Evolutionary conservation across 345 rosid species (phyloP).

Genomic region (Citrus mangshanensis): DNA sequence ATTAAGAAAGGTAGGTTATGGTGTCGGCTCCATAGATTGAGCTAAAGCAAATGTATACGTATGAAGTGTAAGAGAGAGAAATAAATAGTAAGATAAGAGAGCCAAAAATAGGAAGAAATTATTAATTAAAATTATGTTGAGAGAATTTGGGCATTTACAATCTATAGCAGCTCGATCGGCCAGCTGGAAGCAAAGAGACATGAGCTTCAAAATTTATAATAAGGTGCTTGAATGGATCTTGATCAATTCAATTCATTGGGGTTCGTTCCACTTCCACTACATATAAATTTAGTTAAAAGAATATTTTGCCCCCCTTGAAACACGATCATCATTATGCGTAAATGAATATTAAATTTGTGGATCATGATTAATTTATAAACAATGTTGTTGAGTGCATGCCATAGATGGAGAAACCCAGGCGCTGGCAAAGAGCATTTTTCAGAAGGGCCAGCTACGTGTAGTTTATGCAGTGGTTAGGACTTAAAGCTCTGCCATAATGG

Average conservation of each 20-base stretch:
- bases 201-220: background rate
- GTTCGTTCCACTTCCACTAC: conserved; percentile 33
- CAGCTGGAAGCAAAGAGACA: conserved; percentile 14
- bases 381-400: background rate
- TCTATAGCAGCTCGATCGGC: background rate
- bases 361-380: background rate
- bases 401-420: background rate
- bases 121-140: background rate
- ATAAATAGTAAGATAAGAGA: background rate
- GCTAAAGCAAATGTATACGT: conserved; percentile 1
- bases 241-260: conserved; percentile 18
- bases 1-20: conserved; percentile 10
- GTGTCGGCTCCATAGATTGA: conserved; percentile 34
- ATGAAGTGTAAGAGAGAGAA: background rate
- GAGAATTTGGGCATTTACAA: conserved; percentile 1
- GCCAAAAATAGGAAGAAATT: background rate
- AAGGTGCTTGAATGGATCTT: background rate
- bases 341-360: background rate
- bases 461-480: conserved; percentile 20
- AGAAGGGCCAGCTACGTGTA: conserved; percentile 27
- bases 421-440: background rate
- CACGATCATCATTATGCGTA: conserved; percentile 7
- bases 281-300: background rate
- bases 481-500: conserved; percentile 1
- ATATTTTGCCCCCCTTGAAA: background rate